Conservation (phyloP, 495 filamentous ascomycete species). For the Neurospora sp. region DNA sequence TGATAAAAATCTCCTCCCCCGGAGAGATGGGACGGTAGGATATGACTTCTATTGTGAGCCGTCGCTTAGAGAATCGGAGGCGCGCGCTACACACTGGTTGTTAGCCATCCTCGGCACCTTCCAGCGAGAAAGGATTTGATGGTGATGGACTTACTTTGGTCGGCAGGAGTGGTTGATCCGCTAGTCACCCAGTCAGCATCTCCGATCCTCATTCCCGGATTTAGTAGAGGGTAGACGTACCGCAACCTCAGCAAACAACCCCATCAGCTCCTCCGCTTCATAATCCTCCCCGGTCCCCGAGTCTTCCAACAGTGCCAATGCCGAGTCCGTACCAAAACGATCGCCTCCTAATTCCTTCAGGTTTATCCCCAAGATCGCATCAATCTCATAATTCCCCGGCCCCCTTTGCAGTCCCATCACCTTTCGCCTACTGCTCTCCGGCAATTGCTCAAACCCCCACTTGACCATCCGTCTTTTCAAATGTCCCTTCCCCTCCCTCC, state of each 20-base stretch:
- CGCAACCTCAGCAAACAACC: conserved; percentile 26
- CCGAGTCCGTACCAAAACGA: not conserved
- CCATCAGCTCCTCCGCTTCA: conserved; percentile 21
- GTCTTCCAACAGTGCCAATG: not conserved
- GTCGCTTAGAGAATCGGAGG: conserved; percentile 11
- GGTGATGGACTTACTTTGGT: conserved; percentile 28
- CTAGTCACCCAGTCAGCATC: conserved; percentile 11
- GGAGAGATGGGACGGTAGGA: conserved; percentile 27
- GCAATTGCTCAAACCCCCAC: conserved; percentile 24
- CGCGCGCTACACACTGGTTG: conserved; percentile 18
- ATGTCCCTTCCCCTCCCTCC: conserved; percentile 4
- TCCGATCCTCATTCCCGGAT: too few species aligned
- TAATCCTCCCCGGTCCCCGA: not conserved
- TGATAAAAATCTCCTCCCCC: conserved; percentile 33
- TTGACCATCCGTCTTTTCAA: conserved; percentile 24
- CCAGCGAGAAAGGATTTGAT: not conserved
- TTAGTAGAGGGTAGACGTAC: conserved; percentile 3
- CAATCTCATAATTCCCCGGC: conserved; percentile 21
- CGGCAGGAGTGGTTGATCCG: conserved; percentile 33
- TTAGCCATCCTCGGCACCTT: conserved; percentile 2
- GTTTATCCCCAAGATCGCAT: conserved; percentile 32
- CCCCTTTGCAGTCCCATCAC: conserved; percentile 15
- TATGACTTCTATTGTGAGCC: conserved; percentile 9
- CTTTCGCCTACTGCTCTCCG: conserved; percentile 16
- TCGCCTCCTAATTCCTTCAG: conserved; percentile 16